phyloP scores from a whole-genome alignment of 2,329 filamentous ascomycete species.

The Talaromyces sp. region DNA sequence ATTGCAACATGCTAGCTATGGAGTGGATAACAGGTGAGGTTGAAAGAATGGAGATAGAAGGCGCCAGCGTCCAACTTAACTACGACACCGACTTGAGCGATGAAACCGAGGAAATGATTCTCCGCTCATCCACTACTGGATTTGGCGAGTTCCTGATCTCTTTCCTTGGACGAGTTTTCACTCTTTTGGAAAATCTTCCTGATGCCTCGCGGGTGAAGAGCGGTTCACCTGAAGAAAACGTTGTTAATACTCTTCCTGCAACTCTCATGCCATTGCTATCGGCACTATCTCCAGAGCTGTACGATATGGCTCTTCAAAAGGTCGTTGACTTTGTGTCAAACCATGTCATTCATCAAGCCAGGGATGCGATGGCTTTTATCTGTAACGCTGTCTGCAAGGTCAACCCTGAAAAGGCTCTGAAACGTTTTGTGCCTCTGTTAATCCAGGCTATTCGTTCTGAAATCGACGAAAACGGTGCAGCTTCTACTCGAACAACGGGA shows the following conservation, averaged over 20 bases:
- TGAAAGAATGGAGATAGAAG: conserved; percentile 85
- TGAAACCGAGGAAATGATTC: conserved; percentile 77
- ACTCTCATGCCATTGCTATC: conserved; percentile 87
- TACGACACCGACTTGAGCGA: conserved; percentile 78
- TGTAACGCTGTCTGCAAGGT: conserved; percentile 95
- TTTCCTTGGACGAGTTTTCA: conserved; percentile 90
- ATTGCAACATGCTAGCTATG: conserved; percentile 72
- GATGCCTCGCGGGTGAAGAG: conserved; percentile 83
- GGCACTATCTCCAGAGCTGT: conserved; percentile 85
- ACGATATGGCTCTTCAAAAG: conserved; percentile 87
- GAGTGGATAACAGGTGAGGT: conserved; percentile 94
- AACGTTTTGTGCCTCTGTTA: conserved; percentile 83
- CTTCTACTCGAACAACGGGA: conserved; percentile 87
- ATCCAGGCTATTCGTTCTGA: conserved; percentile 90
- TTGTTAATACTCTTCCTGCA: conserved; percentile 90
- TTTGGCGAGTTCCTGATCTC: conserved; percentile 90
- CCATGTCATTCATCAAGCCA: conserved; percentile 93
- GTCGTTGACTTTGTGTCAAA: conserved; percentile 85
- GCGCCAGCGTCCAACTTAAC: conserved; percentile 77
- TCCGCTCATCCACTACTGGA: conserved; percentile 89
- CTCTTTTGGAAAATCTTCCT: conserved; percentile 86
- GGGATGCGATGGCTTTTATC: conserved; percentile 98
- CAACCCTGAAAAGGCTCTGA: conserved; percentile 86
- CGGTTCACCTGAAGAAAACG: conserved; percentile 90
- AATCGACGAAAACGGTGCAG: conserved; percentile 93